Percentiles rank a stretch among this genome's conserved stretches.
Conservation (phyloP, 2,329 filamentous ascomycete species). For the Aspergillus fischeri region DNA sequence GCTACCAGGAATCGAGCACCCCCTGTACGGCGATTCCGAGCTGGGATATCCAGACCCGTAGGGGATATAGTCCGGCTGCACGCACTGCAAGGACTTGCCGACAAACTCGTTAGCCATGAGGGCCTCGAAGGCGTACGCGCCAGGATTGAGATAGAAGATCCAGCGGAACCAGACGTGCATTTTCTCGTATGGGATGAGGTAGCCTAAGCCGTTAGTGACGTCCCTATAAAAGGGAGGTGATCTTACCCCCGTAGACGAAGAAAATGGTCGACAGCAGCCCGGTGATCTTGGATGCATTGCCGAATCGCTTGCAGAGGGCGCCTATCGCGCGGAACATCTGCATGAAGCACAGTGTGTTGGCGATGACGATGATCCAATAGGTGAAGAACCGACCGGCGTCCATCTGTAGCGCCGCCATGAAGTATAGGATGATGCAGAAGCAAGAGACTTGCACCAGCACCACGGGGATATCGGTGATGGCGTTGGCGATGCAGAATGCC, state of each 20-base stretch:
- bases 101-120: conserved; percentile 68
- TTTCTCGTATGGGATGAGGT: conserved; percentile 54
- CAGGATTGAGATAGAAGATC: conserved; percentile 60
- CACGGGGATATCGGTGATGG: conserved; percentile 53
- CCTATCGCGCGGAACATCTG: conserved; percentile 49
- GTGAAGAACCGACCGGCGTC: conserved; percentile 59
- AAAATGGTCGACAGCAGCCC: conserved; percentile 39
- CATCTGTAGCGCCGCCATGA: conserved; percentile 51
- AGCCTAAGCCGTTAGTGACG: conserved; percentile 38
- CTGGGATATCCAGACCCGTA: conserved; percentile 38
- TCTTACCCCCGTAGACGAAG: conserved; percentile 50
- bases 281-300: conserved; percentile 45
- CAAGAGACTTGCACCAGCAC: conserved; percentile 53
- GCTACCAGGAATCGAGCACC: conserved; percentile 30
- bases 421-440: conserved; percentile 59
- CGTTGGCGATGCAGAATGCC: conserved; percentile 55
- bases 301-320: conserved; percentile 44
- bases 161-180: conserved; percentile 62
- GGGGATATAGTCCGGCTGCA: conserved; percentile 47
- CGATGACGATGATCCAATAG: conserved; percentile 50
- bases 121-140: conserved; percentile 65
- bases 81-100: conserved; percentile 49
- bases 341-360: conserved; percentile 48
- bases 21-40: conserved; percentile 20
- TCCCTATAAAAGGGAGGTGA: not conserved